These are phyloP conservation scores for Cadophora gregata DNA, from an alignment of 2,329 filamentous ascomycete species.

Conservation along the genomic window DNA sequence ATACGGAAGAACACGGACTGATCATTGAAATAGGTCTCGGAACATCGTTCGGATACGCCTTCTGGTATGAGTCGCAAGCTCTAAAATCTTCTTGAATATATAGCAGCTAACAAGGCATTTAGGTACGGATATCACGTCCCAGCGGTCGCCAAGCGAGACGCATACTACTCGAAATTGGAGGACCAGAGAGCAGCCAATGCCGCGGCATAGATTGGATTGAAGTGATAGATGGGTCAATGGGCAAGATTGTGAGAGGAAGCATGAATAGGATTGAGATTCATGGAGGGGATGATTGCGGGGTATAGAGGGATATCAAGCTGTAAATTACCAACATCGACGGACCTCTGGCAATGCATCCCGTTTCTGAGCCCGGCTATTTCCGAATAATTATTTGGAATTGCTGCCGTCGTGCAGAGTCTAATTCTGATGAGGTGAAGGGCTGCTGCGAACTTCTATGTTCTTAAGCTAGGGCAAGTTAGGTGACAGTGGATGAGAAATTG, in stretches of 20 bases:
- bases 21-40: conserved; percentile 54
- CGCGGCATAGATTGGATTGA: conserved; percentile 31
- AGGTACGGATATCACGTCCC: conserved; percentile 52
- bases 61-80: conserved; percentile 54
- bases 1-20: conserved; percentile 19
- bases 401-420: neutral
- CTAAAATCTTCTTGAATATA: neutral
- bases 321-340: conserved; percentile 42
- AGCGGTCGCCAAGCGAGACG: conserved; percentile 48
- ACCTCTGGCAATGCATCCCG: conserved; percentile 39
- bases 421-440: neutral
- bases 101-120: conserved; percentile 20
- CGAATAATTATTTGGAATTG: neutral
- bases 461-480: neutral
- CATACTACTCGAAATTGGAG: conserved; percentile 50
- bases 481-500: neutral
- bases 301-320: conserved; percentile 35
- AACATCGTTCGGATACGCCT: conserved; percentile 57
- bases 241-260: conserved; percentile 8
- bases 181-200: conserved; percentile 46
- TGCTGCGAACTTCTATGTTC: neutral
- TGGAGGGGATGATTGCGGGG: conserved; percentile 18
- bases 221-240: conserved; percentile 19
- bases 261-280: conserved; percentile 14
- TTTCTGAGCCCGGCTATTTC: conserved; percentile 1